Base-by-base conservation (phyloP, 176 grass and related monocot genomes). In the Themeda triandra region DNA sequence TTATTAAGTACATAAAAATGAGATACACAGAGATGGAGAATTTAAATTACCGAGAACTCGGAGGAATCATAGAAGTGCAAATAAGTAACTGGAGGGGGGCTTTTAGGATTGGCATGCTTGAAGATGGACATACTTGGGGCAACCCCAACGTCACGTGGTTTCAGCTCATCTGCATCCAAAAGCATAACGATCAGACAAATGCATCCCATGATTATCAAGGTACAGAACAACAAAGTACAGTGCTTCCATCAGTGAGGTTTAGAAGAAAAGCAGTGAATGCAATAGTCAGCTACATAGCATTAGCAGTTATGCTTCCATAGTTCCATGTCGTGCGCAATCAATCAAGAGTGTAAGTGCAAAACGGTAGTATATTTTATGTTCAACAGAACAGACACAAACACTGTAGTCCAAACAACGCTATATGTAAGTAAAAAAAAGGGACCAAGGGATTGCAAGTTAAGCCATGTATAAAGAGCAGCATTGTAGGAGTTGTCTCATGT, bases 41-140 rank as follows among this genome's bases (percentile, higher is more conserved):
- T n/a, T 49, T 25, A 33, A 59, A 56, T 60, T 97, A 98, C 95
- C 72, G 92, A 95, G 21, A 98, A 98, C 62, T 90, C 95, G 60
- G 76, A 9, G 66, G 89, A 95, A 21, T 80, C 58, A 3, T 98
- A 93, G 72, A 95, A 91, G 63, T 90, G 91, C 59, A 98, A 81
- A 56, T 95, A 98, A 14, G 89, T 95, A 18, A 95, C 87, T 4
- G 21, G 53, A 41, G 90, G 89, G 54, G 67, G 80, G 35, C 63
- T 66, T 33, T 75, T 17, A 28, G 92, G 69, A 21, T 82, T 58
- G 7, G 3, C 15, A 30, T 85, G 76, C 41, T 62, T 83, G 88
- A 98, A 98, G 74, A 46, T 85, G 4, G 25, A 23, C 87, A 95
- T 80, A 4, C 54, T 63, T 28, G 83, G 58, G 40, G 83, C 54